Evolutionary conservation across 1,284 basidiomycete species (phyloP).

Genomic region (Puccinia horiana): DNA sequence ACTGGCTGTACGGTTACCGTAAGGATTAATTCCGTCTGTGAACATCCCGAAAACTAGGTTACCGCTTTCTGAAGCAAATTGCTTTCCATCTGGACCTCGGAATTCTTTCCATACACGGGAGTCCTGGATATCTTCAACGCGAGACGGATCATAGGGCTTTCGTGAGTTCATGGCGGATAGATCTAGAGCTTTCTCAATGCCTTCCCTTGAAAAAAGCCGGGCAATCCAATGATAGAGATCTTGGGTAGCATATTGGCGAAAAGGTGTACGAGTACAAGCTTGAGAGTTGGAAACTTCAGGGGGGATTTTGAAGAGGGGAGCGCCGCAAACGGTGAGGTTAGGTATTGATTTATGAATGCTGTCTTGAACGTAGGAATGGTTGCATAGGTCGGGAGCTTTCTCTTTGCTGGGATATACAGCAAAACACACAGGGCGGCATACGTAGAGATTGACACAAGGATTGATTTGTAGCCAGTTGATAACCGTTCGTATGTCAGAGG

Average conservation of each 20-base stretch:
- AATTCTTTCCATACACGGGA: conserved; percentile 35
- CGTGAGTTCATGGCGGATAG: background rate
- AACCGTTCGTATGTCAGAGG: background rate
- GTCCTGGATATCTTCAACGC: conserved; percentile 22
- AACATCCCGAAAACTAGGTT: conserved; percentile 23
- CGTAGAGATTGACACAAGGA: background rate
- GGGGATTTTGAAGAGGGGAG: background rate
- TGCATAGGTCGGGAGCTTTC: background rate
- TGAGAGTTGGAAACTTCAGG: no score
- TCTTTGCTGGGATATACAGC: conserved; percentile 19
- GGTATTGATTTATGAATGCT: background rate
- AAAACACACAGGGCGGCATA: background rate
- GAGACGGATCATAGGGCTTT: conserved; percentile 3
- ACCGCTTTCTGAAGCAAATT: background rate
- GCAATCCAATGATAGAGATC: conserved; percentile 31
- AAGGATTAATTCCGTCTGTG: conserved; percentile 17
- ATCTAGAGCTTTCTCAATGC: conserved; percentile 18
- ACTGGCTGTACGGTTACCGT: background rate
- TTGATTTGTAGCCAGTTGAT: conserved; percentile 19
- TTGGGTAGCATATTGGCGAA: conserved; percentile 21
- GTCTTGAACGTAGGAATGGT: background rate
- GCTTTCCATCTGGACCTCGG: conserved; percentile 6
- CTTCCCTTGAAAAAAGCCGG: conserved; percentile 3
- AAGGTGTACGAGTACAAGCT: background rate
- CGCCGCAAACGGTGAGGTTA: background rate